Evolutionary conservation across 192 early-diverging fungal genomes (phyloP).

Genomic region (Dimargaris verticillata): DNA sequence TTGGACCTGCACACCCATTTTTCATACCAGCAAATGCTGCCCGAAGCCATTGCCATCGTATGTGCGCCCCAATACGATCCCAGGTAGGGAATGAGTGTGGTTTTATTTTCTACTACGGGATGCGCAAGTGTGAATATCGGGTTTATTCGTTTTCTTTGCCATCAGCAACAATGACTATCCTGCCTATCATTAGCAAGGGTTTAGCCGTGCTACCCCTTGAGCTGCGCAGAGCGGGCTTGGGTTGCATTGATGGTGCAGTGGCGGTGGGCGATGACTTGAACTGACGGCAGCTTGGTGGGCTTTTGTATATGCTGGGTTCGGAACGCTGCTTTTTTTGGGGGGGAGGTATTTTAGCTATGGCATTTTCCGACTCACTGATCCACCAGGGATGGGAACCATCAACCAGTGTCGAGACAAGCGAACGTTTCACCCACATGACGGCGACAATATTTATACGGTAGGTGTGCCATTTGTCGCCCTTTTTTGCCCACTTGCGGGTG

Average conservation of each 20-base stretch:
- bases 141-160: too few species aligned
- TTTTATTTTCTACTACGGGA: too few species aligned
- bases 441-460: slow-evolving; percentile 13
- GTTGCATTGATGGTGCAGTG: too few species aligned
- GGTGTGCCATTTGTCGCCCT: too few species aligned
- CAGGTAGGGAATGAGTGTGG: slow-evolving; percentile 33
- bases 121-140: too few species aligned
- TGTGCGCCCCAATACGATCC: slow-evolving; percentile 55
- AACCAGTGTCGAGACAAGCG: slow-evolving; percentile 46
- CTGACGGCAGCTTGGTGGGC: too few species aligned
- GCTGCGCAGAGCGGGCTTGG: too few species aligned
- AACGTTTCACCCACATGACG: slow-evolving; percentile 66
- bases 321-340: neutral
- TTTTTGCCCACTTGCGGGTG: too few species aligned
- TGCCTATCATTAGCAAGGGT: too few species aligned
- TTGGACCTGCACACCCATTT: slow-evolving; percentile 85
- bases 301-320: neutral
- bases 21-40: slow-evolving; percentile 77
- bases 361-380: slow-evolving; percentile 75
- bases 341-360: slow-evolving; percentile 45
- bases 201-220: too few species aligned
- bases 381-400: slow-evolving; percentile 63
- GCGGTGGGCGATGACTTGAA: too few species aligned
- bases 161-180: too few species aligned
- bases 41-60: slow-evolving; percentile 87